Base-by-base conservation (phyloP, 2,329 filamentous ascomycete genomes). In the Byssochlamys sp. region DNA sequence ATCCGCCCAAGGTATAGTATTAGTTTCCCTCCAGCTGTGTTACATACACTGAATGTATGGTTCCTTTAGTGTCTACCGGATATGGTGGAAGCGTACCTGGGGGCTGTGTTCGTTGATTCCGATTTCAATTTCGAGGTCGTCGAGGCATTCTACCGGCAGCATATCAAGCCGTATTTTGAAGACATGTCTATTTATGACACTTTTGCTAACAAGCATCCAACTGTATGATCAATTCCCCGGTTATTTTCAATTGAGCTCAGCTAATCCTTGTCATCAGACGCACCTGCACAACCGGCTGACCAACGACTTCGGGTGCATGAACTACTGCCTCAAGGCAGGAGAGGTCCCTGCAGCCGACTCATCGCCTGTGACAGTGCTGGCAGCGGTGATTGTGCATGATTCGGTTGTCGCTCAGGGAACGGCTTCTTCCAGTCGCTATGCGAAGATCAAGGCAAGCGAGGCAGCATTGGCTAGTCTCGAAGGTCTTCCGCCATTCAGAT, bases 21-120 rank as follows among this genome's bases (percentile, higher is more conserved):
- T 24, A n/a, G 19, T 3, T 4, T 7, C 39, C 39, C 2, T 45
- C 19, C 14, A 24, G 39, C 9, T 19, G 6, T 9, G 14, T 39
- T n/a, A 39, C 73, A 0, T 63, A 66, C 0, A 65, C 82, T 33
- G 71, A 79, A 33, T 73, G 70, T 19, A 75, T 79, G 51, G 35
- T n/a, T 19, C n/a, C n/a, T 10, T 58, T 56, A 79, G 74, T 85
- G 81, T 55, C 82, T 97, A 4, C 84, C 91, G 0, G 94, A 99
- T 71, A 83, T 96, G 39, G 79, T 97, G 2, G 94, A 99, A 77
- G 84, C 92, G 0, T 94, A 91, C 65, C 76, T 96, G 2, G 94
- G 91, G 1, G 92, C 92, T 24, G 80, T 96, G 25, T 97, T 97
- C 69, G 88, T 99, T 10, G 94, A 99, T 72, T 88, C 89, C 0